Conservation (phyloP, 2,329 filamentous ascomycete genomes). For the Thelonectria blattea region DNA sequence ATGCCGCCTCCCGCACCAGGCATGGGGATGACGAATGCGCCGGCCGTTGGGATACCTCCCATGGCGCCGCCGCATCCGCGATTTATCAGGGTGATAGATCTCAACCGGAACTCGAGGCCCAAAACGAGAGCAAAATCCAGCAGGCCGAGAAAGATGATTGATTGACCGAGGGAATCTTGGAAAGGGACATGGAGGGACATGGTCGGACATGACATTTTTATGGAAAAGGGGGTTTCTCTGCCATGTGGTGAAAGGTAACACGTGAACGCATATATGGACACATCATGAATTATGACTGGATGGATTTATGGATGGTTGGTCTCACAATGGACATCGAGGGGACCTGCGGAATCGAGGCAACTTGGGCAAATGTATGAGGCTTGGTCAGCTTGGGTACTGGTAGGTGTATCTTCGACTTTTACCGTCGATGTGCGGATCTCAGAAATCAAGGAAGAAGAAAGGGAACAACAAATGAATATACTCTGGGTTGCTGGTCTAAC, state of each 20-base stretch:
- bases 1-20: constrained; percentile 1
- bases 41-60: constrained; percentile 9
- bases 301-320: not conserved
- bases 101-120: constrained; percentile 2
- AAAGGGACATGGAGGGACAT: not conserved
- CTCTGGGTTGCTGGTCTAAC: not conserved
- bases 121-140: constrained; percentile 19
- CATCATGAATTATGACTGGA: not conserved
- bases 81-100: constrained; percentile 14
- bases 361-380: not conserved
- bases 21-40: constrained; percentile 8
- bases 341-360: not conserved
- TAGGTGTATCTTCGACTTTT: not conserved
- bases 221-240: not conserved
- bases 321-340: not conserved
- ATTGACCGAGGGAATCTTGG: not conserved
- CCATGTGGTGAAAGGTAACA: not conserved
- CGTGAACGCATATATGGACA: not conserved
- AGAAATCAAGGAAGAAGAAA: not conserved
- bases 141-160: constrained; percentile 10
- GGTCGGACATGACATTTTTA: not conserved
- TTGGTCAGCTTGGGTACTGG: not conserved
- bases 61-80: constrained; percentile 18
- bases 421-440: not conserved
- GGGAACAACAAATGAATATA: not conserved